These are phyloP conservation scores for Extremus antarcticus DNA, from an alignment of 495 filamentous ascomycete genomes.

Conservation along the genomic window DNA sequence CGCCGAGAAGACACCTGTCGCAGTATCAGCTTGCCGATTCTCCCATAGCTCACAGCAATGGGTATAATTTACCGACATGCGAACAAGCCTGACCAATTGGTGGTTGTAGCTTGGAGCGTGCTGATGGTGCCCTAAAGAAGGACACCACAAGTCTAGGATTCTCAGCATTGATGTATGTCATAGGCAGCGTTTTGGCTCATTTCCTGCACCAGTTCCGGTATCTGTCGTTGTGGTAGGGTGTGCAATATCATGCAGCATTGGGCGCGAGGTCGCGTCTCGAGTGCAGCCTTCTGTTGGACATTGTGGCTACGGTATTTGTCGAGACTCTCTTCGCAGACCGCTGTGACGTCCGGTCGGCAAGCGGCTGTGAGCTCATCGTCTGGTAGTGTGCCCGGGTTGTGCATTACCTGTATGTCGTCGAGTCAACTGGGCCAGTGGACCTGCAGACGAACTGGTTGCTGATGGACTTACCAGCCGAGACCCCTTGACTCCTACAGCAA, in stretches of 20 bases:
- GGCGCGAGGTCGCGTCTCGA: neutral
- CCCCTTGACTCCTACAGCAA: neutral
- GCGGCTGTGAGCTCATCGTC: neutral
- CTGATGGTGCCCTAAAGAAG: no score
- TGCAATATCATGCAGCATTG: slow-evolving; percentile 2
- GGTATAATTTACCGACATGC: no score
- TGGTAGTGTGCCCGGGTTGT: slow-evolving; percentile 6
- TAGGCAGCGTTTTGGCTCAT: neutral
- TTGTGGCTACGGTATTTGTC: neutral
- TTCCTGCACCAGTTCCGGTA: neutral
- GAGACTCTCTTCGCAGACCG: slow-evolving; percentile 1
- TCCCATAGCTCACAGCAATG: no score
- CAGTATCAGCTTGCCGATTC: no score
- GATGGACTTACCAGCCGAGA: neutral
- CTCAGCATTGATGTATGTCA: neutral
- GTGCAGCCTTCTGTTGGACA: neutral
- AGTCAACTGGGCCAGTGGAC: no score
- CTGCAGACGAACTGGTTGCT: neutral
- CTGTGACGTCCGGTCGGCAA: slow-evolving; percentile 1
- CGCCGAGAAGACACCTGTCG: no score
- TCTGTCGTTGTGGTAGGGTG: neutral
- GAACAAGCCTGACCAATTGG: no score
- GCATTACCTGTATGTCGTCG: slow-evolving; percentile 1
- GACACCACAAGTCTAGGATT: no score
- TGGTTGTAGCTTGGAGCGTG: no score